Evolutionary conservation across 208 protist species (phyloP).

Genomic region (Crithidia bombi): DNA sequence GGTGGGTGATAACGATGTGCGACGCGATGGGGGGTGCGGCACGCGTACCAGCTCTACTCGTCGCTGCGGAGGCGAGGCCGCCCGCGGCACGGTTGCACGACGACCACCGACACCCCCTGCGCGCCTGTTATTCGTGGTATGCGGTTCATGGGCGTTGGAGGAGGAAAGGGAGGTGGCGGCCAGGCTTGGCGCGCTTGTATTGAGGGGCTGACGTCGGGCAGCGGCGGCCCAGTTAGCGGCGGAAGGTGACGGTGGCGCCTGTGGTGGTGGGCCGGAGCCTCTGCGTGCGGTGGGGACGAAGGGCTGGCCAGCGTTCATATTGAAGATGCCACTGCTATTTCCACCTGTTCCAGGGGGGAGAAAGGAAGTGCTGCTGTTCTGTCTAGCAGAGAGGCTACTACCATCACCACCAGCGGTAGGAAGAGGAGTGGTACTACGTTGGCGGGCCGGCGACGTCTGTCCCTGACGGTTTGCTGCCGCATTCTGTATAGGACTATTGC

Average conservation of each 20-base stretch:
- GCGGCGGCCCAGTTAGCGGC: not conserved
- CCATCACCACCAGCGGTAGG: not conserved
- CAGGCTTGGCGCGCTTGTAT: not conserved
- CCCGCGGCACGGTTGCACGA: conserved; percentile 6
- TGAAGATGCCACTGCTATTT: too few species aligned
- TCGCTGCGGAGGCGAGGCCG: not conserved
- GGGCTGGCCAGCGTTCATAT: not conserved
- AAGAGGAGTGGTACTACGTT: not conserved
- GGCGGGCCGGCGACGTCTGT: not conserved
- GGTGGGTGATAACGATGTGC: not conserved
- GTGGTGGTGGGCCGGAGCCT: not conserved
- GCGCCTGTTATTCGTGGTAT: not conserved
- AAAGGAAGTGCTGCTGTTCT: not conserved
- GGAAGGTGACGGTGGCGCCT: not conserved
- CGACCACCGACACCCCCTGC: not conserved
- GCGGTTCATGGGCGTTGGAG: too few species aligned
- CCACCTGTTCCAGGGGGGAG: not conserved
- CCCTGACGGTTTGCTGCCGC: not conserved
- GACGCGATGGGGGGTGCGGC: not conserved
- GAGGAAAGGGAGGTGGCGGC: not conserved
- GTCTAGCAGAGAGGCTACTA: not conserved
- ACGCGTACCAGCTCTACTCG: not conserved
- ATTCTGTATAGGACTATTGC: not conserved
- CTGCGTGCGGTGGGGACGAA: not conserved
- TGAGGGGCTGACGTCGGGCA: conserved; percentile 8